A percentile compares a stretch with the other conserved stretches of the same genome.
Conservation (phyloP, 495 filamentous ascomycete genomes). For the Staphylotrichum tortipilum region DNA sequence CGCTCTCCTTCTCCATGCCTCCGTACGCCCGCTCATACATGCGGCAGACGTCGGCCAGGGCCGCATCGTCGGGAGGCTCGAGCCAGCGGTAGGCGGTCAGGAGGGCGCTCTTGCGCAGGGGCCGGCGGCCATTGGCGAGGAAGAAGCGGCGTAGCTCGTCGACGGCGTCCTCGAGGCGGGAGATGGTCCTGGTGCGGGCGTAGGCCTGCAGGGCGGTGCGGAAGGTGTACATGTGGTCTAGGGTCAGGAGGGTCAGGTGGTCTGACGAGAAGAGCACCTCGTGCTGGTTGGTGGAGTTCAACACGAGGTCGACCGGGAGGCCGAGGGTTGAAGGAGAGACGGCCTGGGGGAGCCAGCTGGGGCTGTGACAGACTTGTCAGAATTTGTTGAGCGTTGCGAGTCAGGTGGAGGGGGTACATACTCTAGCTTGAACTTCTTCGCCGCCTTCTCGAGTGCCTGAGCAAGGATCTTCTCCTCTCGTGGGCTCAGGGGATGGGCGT, state of each 20-base stretch:
- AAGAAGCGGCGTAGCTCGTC: conserved; percentile 56
- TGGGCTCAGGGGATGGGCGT: conserved; percentile 24
- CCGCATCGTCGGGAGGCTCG: conserved; percentile 40
- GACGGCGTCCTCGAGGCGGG: conserved; percentile 46
- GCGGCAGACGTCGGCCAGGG: conserved; percentile 47
- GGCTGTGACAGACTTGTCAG: conserved; percentile 12
- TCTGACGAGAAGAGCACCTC: conserved; percentile 63
- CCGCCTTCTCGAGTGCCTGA: conserved; percentile 35
- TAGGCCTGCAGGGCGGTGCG: conserved; percentile 55
- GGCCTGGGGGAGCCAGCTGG: conserved; percentile 33
- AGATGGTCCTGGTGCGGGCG: conserved; percentile 40
- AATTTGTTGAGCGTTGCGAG: neutral
- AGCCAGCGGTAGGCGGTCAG: conserved; percentile 56
- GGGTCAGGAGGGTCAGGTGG: conserved; percentile 55
- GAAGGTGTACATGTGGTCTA: conserved; percentile 68
- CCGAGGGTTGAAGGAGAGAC: conserved; percentile 28
- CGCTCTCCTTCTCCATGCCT: conserved; percentile 22
- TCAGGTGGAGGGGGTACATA: conserved; percentile 14
- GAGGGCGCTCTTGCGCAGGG: conserved; percentile 50
- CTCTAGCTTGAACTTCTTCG: conserved; percentile 37
- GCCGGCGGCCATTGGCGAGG: conserved; percentile 48
- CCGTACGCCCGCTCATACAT: conserved; percentile 52
- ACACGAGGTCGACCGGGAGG: conserved; percentile 46
- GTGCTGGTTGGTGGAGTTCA: conserved; percentile 59
- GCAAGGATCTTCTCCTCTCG: conserved; percentile 33